Conservation (phyloP, 2,329 filamentous ascomycete genomes). For the Colletotrichum sp. region DNA sequence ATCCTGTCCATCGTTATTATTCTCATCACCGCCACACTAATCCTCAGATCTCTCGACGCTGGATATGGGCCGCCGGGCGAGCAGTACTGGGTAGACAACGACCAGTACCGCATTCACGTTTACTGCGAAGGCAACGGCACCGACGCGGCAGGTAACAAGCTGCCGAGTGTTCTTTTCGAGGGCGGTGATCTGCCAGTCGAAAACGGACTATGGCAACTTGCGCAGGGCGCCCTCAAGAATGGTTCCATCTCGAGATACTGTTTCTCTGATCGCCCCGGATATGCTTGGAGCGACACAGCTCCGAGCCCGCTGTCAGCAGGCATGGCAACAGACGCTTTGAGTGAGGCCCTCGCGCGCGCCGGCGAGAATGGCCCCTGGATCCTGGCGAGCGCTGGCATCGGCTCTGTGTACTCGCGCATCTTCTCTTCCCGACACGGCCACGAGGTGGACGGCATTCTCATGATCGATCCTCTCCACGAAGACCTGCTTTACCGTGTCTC, state of each 20-base stretch:
- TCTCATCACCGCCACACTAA: constrained; percentile 79
- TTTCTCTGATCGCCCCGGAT: constrained; percentile 91
- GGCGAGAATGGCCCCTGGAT: constrained; percentile 91
- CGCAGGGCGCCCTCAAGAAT: constrained; percentile 76
- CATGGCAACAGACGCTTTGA: constrained; percentile 88
- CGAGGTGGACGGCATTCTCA: constrained; percentile 77
- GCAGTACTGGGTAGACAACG: constrained; percentile 79
- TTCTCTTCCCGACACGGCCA: constrained; percentile 84
- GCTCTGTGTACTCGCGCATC: constrained; percentile 87
- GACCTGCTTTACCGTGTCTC: constrained; percentile 76
- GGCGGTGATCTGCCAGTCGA: constrained; percentile 83
- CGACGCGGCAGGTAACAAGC: constrained; percentile 54
- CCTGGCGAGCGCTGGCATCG: constrained; percentile 83
- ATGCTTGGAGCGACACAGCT: constrained; percentile 87
- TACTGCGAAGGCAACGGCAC: constrained; percentile 81
- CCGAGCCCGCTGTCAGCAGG: constrained; percentile 93
- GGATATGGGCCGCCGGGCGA: constrained; percentile 76
- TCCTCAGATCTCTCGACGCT: constrained; percentile 81
- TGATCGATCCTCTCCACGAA: constrained; percentile 91
- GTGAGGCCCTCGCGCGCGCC: constrained; percentile 80
- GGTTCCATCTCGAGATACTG: constrained; percentile 89
- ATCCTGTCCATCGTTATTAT: constrained; percentile 72
- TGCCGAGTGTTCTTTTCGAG: constrained; percentile 87
- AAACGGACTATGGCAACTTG: constrained; percentile 79
- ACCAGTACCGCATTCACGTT: constrained; percentile 87